These are phyloP conservation scores for Boletus sp. DNA, from an alignment of 1,284 basidiomycete genomes.

Conservation along the genomic window DNA sequence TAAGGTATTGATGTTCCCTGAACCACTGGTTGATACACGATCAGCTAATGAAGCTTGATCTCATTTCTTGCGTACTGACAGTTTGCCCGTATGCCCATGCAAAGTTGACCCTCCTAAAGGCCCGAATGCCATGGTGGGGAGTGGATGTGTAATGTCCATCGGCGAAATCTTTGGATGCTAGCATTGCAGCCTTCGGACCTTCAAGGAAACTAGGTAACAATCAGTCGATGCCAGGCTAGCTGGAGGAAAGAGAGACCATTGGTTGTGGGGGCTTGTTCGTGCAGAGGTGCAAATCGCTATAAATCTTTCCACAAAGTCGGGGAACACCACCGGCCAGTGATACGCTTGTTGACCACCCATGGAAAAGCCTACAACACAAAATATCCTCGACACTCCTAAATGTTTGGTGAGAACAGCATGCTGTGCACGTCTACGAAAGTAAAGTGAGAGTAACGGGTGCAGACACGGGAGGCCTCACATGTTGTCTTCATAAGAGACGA, in stretches of 20 bases:
- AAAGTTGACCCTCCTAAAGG: conserved; percentile 42
- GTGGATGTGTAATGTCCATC: conserved; percentile 41
- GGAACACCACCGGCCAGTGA: conserved; percentile 41
- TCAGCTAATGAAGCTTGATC: conserved; percentile 4
- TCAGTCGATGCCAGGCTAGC: conserved; percentile 6
- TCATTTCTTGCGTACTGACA: conserved; percentile 26
- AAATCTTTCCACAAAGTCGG: conserved; percentile 43
- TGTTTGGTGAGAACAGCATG: conserved; percentile 55
- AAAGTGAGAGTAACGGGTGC: conserved; percentile 1
- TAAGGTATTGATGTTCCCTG: conserved; percentile 39
- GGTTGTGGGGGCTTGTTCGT: conserved; percentile 45
- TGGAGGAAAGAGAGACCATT: conserved; percentile 31
- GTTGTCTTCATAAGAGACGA: conserved; percentile 57
- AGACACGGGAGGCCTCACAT: conserved; percentile 43
- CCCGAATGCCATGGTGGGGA: conserved; percentile 41
- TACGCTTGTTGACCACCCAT: conserved; percentile 62
- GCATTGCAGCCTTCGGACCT: conserved; percentile 43
- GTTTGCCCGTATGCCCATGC: conserved; percentile 46
- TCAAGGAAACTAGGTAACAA: conserved; percentile 40
- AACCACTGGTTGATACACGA: conserved; percentile 39
- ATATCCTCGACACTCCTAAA: conserved; percentile 52
- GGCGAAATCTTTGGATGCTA: conserved; percentile 42
- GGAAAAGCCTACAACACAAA: conserved; percentile 60
- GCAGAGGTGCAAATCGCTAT: conserved; percentile 43
- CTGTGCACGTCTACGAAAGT: conserved; percentile 51